phyloP scores from a whole-genome alignment of 2,329 filamentous ascomycete genomes.

The Diplodia mutila region DNA sequence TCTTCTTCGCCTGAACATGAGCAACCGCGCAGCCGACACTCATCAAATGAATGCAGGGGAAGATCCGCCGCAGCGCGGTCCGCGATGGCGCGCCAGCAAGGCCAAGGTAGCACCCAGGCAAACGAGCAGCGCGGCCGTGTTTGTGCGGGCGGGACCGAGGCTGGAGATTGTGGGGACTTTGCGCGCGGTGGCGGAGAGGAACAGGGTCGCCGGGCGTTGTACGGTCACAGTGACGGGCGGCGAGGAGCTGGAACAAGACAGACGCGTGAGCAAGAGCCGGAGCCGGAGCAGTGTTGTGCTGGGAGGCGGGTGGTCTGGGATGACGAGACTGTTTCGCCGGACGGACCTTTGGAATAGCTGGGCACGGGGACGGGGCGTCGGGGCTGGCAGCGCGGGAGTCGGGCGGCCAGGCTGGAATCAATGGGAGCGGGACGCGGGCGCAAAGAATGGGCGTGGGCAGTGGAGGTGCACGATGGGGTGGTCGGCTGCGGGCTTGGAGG shows the following conservation, averaged over 20 bases:
- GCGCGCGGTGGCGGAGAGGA: constrained; percentile 9
- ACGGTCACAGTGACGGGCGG: background rate
- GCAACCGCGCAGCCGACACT: constrained; percentile 26
- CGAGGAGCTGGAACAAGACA: constrained; percentile 4
- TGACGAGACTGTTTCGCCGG: constrained; percentile 25
- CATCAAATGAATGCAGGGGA: constrained; percentile 25
- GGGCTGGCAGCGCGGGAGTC: constrained; percentile 14
- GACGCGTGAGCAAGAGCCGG: constrained; percentile 21
- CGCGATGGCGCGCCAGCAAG: constrained; percentile 16
- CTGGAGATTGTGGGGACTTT: constrained; percentile 1
- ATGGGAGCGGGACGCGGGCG: constrained; percentile 20
- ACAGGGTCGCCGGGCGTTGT: background rate
- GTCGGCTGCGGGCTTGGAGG: constrained; percentile 16
- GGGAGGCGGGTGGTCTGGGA: constrained; percentile 23
- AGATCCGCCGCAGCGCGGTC: constrained; percentile 17
- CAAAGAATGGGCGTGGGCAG: constrained; percentile 26
- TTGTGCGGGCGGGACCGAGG: constrained; percentile 14
- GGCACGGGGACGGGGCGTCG: background rate
- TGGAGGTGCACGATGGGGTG: constrained; percentile 11
- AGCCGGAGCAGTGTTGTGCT: constrained; percentile 14
- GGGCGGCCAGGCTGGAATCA: constrained; percentile 13
- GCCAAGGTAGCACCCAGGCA: constrained; percentile 11
- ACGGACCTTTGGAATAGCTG: constrained; percentile 19
- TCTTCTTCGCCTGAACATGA: constrained; percentile 56
- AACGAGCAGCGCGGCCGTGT: constrained; percentile 9